Conservation (phyloP, 2,329 filamentous ascomycete species). For the Claviceps sp. region DNA sequence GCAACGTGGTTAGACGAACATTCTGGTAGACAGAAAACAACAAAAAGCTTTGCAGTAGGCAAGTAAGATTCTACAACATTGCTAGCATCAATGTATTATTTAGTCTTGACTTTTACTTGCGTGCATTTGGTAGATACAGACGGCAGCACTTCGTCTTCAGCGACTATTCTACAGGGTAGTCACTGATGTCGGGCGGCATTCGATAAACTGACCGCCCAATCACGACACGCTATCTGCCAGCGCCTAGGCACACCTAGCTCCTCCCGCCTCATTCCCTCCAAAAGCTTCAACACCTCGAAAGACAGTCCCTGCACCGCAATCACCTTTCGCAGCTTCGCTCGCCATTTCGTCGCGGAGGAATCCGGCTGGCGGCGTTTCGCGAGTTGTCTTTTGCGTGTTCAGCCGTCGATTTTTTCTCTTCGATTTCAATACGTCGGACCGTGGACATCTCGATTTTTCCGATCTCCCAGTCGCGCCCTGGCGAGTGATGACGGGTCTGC, state of each 20-base stretch:
- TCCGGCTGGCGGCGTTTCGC: background rate
- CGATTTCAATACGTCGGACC: background rate
- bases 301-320: background rate
- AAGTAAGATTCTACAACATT: too few relatives aligned
- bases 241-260: background rate
- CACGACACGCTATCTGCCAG: background rate
- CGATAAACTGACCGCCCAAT: background rate
- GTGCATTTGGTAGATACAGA: background rate
- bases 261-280: background rate
- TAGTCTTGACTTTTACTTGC: too few relatives aligned
- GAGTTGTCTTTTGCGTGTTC: background rate
- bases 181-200: background rate
- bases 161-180: background rate
- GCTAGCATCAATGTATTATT: too few relatives aligned
- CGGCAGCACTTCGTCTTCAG: background rate
- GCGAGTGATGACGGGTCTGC: constrained; percentile 7
- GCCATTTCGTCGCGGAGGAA: background rate
- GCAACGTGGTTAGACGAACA: too few relatives aligned
- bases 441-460: background rate
- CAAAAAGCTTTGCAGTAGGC: too few relatives aligned
- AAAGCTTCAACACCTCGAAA: background rate
- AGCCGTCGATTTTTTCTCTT: background rate
- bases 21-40: too few relatives aligned
- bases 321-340: background rate
- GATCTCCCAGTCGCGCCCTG: background rate